Percentiles rank a stretch among this genome's conserved stretches.
These are phyloP conservation scores for Phytopythium sindhum DNA, from an alignment of 352 stramenopile genomes.

Conservation along the genomic window DNA sequence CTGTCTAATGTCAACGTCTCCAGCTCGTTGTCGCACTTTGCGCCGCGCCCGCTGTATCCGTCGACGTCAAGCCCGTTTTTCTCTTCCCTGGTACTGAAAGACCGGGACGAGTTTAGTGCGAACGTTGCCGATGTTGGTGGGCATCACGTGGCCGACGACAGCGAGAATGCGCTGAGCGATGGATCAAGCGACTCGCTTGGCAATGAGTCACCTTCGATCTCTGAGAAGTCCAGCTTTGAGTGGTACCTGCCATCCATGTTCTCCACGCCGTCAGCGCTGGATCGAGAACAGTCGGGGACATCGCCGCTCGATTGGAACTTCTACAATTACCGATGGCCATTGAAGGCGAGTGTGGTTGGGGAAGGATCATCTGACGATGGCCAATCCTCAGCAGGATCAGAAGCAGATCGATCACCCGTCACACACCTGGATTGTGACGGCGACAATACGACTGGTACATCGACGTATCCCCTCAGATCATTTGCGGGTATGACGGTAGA, in stretches of 20 bases:
- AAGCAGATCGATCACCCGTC: slow-evolving; percentile 10
- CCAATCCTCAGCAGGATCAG: slow-evolving; percentile 1
- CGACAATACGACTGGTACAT: background rate
- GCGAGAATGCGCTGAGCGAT: slow-evolving; percentile 9
- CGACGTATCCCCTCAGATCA: slow-evolving; percentile 42
- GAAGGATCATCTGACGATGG: slow-evolving; percentile 21
- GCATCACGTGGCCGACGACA: slow-evolving; percentile 15
- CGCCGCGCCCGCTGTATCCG: background rate
- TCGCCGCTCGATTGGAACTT: slow-evolving; percentile 83
- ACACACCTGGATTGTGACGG: background rate
- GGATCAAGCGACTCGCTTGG: slow-evolving; percentile 3
- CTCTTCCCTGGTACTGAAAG: background rate
- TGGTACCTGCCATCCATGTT: slow-evolving; percentile 79
- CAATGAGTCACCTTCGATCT: slow-evolving; percentile 14
- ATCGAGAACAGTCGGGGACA: slow-evolving; percentile 40
- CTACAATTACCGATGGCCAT: slow-evolving; percentile 28
- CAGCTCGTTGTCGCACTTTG: slow-evolving; percentile 2
- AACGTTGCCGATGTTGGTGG: slow-evolving; percentile 11
- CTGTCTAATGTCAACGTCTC: slow-evolving; percentile 9
- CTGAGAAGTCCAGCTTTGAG: slow-evolving; percentile 54
- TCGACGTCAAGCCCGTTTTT: slow-evolving; percentile 43
- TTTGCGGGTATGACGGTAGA: slow-evolving; percentile 54
- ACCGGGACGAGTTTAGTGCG: background rate
- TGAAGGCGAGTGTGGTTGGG: background rate
- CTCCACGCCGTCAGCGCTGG: slow-evolving; percentile 56